Base-by-base conservation (phyloP, 768 basidiomycete species). In the Artomyces pyxidatus region DNA sequence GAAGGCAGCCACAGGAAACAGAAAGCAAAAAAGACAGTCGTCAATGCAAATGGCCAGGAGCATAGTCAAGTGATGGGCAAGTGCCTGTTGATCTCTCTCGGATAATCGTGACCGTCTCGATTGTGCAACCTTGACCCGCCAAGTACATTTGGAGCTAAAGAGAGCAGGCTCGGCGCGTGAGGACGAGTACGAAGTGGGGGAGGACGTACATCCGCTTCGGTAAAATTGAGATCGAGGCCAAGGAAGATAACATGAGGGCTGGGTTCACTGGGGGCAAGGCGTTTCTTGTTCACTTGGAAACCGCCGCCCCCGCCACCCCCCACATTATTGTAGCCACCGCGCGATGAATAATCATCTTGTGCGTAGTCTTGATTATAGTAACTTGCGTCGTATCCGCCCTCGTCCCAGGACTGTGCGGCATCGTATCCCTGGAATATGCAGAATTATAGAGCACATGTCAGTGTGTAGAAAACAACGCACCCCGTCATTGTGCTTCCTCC, bases 31-130 rank as follows among this genome's bases (percentile, higher is more conserved):
- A 75, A 71, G 60, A 62, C 67, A 61, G 71, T 82, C 66, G 84
- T 88, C 71, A 90, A 88, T 84, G 80, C 71, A 73, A 52, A 59
- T 58, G 53, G 72, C 78, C 71, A 73, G 70, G 52, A 70, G 68
- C 68, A 71, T 69, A 68, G 77, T 65, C 83, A 81, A 81, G 76
- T 79, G 85, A 85, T 73, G 71, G 84, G 81, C 77, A 88, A 87
- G 79, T 84, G 84, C 93, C 93, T 79, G 95, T 85, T 78, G 81
- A 77, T 81, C 88, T 88, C 66, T 97, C 95, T 75, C 88, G 83
- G 66, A 97, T 94, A 59, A 98, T 94, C 60, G 92, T 97, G 61
- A 89, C 87, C 50, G 85, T 85, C 70, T 90, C 87, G 60, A 88
- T 73, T 64, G 71, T 78, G 72, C 81, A 89, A 46, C 82, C 81